Evolutionary conservation across 306 rosid species (phyloP), one percentile per base, ranked within the genome.

Genomic region (Medicago ruthenica): DNA sequence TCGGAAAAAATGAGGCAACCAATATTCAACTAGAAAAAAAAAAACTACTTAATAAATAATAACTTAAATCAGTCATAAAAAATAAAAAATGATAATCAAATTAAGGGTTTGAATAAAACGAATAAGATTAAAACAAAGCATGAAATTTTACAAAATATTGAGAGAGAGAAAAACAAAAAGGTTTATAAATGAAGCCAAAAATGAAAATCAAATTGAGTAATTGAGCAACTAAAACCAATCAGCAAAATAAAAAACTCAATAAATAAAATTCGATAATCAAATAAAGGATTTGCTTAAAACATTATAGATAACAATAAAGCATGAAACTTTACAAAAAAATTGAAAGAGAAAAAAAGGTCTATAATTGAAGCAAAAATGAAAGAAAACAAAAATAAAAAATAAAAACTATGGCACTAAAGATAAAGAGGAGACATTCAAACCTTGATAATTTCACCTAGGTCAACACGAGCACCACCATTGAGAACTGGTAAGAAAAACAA

Each of bases 381-480:
- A 57, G 3, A 17, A 22, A 54, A 55, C 3, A 3, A n/a, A 51
- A 51, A 51, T 22, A 17, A 59, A n/a, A n/a, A n/a, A n/a, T n/a
- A n/a, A n/a, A n/a, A 22, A 59, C 5, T 20, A 10, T 10, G 62
- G 2, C 6, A 12, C 13, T 2, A 4, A 59, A 22, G 13, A 58
- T n/a, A 11, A 10, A 9, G 8, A 18, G 5, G 55, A 7, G 3
- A 22, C 22, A 6, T 9, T 13, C n/a, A 48, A 48, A 48, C 17
- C 16, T 4, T 48, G 2, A 53, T 0, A 2, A 0, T 0, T 15
- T 5, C 86, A 3, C 86, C 83, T 12, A 87, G 81, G 40, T 86
- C 91, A 3, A 80, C 89, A 68, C 82, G 88, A 34, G 37, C 37
- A 69, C 82, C 88, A 47, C 81, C 88, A 65, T 84, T 86, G 11